These are phyloP conservation scores for Fusarium fujikuroi DNA, from an alignment of 2,329 filamentous ascomycete species.

Conservation along the genomic window DNA sequence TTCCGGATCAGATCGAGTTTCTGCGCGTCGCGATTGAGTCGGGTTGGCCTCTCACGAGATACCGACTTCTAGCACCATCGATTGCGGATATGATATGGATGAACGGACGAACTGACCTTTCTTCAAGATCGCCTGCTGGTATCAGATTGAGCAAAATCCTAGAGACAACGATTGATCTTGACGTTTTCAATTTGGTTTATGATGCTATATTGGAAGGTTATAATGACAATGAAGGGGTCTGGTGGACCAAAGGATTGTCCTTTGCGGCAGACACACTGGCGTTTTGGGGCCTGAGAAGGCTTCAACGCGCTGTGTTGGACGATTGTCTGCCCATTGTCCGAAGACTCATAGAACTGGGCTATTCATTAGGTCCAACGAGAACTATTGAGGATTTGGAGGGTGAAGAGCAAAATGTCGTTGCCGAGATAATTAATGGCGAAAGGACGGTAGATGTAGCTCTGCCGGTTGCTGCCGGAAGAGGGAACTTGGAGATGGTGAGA, in stretches of 20 bases:
- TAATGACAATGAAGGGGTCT: background rate
- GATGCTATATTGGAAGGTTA: background rate
- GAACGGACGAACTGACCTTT: background rate
- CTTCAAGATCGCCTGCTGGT: background rate
- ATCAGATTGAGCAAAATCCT: background rate
- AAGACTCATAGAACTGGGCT: background rate
- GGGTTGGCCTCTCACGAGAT: background rate
- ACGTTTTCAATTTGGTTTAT: background rate
- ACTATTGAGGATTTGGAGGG: background rate
- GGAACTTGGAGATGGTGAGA: background rate
- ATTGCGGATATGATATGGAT: background rate
- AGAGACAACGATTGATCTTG: background rate
- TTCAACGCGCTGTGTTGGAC: background rate
- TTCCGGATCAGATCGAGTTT: background rate
- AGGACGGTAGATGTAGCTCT: background rate
- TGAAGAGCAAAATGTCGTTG: background rate
- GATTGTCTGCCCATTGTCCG: background rate
- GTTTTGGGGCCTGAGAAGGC: background rate
- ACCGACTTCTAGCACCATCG: background rate
- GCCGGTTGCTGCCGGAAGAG: background rate
- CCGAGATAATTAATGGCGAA: background rate
- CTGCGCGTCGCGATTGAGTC: background rate
- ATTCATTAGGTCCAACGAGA: background rate
- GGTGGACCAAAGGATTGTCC: background rate
- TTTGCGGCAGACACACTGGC: background rate